Evolutionary conservation across 495 filamentous ascomycete species (phyloP).

Genomic region (Hyphodiscus hymeniophilus): DNA sequence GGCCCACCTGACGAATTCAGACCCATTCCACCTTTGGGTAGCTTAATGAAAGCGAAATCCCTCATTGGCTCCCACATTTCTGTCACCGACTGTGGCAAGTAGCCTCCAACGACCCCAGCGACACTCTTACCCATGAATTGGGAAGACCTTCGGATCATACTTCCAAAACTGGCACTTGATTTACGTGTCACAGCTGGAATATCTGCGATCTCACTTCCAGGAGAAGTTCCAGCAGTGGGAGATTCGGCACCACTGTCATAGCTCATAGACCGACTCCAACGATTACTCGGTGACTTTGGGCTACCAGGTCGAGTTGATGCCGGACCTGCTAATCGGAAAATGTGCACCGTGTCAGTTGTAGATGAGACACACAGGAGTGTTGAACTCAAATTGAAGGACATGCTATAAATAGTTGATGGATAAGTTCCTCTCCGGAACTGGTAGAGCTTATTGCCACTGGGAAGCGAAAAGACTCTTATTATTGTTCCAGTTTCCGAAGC

Average conservation of each 20-base stretch:
- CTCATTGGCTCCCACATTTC: conserved; percentile 96
- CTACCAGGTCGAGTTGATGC: conserved; percentile 10
- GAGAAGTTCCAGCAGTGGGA: conserved; percentile 32
- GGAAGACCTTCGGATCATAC: conserved; percentile 91
- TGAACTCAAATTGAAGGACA: conserved; percentile 96
- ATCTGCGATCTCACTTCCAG: conserved; percentile 33
- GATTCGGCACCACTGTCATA: conserved; percentile 41
- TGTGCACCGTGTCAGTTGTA: conserved; percentile 92
- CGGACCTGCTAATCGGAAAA: conserved; percentile 64
- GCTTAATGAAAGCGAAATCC: conserved; percentile 93
- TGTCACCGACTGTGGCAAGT: conserved; percentile 82
- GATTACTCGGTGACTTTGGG: conserved; percentile 30
- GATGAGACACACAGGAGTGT: conserved; percentile 93
- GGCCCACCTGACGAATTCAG: conserved; percentile 32
- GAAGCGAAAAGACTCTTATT: conserved; percentile 88
- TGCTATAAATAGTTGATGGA: conserved; percentile 90
- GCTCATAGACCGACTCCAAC: conserved; percentile 37
- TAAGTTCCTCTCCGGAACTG: conserved; percentile 94
- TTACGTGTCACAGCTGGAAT: conserved; percentile 30
- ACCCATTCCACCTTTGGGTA: conserved; percentile 56
- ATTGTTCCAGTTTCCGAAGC: conserved; percentile 97
- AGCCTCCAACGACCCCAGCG: conserved; percentile 80
- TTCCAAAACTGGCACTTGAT: conserved; percentile 59
- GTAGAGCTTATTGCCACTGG: conserved; percentile 80
- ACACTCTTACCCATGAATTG: conserved; percentile 89